Evolutionary conservation across 1,284 basidiomycete genomes (phyloP), one percentile per base, ranked within the genome.

Genomic region (Cryptococcus amylolentus): DNA sequence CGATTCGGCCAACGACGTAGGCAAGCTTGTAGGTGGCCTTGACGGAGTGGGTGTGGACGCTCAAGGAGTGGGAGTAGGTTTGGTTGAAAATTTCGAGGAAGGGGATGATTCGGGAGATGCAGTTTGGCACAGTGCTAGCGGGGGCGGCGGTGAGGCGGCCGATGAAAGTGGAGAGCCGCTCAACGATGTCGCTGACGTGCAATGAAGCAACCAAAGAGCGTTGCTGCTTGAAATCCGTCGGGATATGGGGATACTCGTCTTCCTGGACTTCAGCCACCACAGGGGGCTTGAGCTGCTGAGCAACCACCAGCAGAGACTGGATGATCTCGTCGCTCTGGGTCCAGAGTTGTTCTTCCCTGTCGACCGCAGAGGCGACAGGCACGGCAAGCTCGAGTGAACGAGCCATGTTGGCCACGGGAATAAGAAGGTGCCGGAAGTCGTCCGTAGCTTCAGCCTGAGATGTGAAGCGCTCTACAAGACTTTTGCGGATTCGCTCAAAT

Each of bases 1-100:
- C 80, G 35, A 91, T 80, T 28, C 86, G 85, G 65, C 85, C 88
- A 38, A 94, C 77, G 40, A 95, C 82, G 66, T 87, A 88, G 63
- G 85, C 82, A 57, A 98, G 81, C 77, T 96, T 97, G 81, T 94
- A 88, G 12, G 91, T 75, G 7, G 88, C 79, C 66, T 86, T 85
- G n/a, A 85, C 84, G 2, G 68, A 56, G n/a, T 62, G 57, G 7
- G 67, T 51, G 39, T 70, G 67, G 2, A 57, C 49, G 1, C 49
- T 44, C 8, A 72, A 37, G 0, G 58, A 52, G 43, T 63, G 55
- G 1, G 61, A 87, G 87, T 57, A 82, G 48, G 85, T 83, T 46
- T 79, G 76, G 5, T 72, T 65, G 20, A 92, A 76, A 47, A 87
- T 82, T 27, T 83, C 79, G 45, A 76, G 56, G 63, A 76, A 77